phyloP scores from a whole-genome alignment of 257 asterid species.

The Solanum paucissectum region DNA sequence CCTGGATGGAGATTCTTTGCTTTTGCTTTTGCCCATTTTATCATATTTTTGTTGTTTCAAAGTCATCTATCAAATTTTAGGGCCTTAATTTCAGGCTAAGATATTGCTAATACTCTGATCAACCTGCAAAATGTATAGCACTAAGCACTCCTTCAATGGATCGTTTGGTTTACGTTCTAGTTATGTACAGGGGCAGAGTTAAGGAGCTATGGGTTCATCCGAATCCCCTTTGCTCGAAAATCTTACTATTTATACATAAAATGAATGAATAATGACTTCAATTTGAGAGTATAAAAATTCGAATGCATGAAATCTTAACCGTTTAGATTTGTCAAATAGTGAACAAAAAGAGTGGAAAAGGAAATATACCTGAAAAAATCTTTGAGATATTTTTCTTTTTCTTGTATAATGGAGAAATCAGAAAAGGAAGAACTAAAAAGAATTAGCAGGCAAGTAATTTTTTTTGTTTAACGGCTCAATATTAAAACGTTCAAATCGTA shows the following conservation, averaged over 20 bases:
- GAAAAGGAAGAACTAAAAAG: background rate
- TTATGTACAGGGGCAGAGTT: accelerated
- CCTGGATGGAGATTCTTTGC: constrained; percentile 24
- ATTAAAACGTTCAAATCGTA: background rate
- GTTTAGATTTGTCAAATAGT: background rate
- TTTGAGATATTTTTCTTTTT: background rate
- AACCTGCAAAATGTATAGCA: background rate
- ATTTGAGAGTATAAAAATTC: background rate
- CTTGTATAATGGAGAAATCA: background rate
- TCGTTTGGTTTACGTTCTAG: background rate
- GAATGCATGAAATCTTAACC: background rate
- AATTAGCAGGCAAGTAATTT: background rate
- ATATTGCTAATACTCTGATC: background rate
- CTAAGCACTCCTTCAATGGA: background rate
- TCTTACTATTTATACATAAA: too few species aligned
- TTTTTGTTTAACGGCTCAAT: background rate
- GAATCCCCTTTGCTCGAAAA: background rate
- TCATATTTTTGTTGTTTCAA: background rate
- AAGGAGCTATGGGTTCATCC: accelerated
- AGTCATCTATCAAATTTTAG: background rate
- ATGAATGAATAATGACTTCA: background rate
- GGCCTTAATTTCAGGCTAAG: background rate
- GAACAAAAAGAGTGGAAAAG: background rate
- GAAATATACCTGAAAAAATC: background rate
- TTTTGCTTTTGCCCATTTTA: constrained; percentile 33